Evolutionary conservation across 371 early-diverging fungal species (phyloP), one percentile per base, ranked within the genome.

Genomic region (Mortierella sp.): DNA sequence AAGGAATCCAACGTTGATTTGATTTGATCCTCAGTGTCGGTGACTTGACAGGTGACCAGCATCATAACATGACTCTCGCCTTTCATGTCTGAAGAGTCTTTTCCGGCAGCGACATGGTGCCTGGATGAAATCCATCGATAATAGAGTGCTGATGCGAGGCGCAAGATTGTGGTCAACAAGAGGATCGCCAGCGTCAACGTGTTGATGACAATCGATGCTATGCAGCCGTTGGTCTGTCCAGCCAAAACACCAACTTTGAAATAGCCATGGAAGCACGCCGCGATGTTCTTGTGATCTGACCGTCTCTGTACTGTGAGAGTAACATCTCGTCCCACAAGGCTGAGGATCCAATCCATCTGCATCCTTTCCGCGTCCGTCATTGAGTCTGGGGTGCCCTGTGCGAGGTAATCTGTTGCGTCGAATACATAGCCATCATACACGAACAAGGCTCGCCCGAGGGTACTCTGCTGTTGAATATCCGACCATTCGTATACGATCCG

Each of bases 41-140:
- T 52, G 13, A 94, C 91, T 72, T 93, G 94, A 79, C 94, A 94
- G 8, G 95, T 92, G 1, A 92, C 94, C 21, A 83, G 64, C 52
- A 78, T 61, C 43, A 83, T 41, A 13, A 83, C 55, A 28, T 65
- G 68, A 13, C 42, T 61, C 24, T 49, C 45, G 19, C 14, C 41
- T 1, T 39, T 46, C 1, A 39, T n/a, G 2, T 30, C 38, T 10
- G 71, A 67, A 18, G 61, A 42, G n/a, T 47, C 61, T 18, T 64
- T 73, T 16, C 62, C 74, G 45, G 82, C 61, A 59, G 86, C 90
- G 48, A 88, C 91, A 43, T 89, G 72, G 39, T 87, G 82, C 76
- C 86, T 87, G 0, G 86, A 83, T 51, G 92, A 70, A 41, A 90
- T 85, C 91, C 91, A 91, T 38, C 87, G 89, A 82, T 94, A 95